Evolutionary conservation across 805 yeast genomes (phyloP), one percentile per base, ranked within the genome.

Genomic region (Metschnikowia shivogae): DNA sequence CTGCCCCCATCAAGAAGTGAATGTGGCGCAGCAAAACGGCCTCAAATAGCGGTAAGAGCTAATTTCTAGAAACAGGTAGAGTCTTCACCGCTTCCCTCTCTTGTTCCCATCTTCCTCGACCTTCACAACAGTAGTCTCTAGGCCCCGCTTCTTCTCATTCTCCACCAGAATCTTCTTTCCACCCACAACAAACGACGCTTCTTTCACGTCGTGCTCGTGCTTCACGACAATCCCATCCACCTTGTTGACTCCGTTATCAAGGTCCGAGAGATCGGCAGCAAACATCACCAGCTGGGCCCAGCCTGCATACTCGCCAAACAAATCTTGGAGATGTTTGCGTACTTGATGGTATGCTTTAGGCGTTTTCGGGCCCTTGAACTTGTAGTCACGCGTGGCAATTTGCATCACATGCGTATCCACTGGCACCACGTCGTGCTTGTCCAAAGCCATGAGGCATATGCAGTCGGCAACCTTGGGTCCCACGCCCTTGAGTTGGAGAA

Each of bases 391-490:
- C 46, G 79, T 77, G 0, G 97, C 96, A 41, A 93, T 86, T 58
- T 90, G 88, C 70, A 83, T 86, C 19, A 93, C 95, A 59, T 93
- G 99, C 0, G 97, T 95, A 62, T 93, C 99, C 1, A 93, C 87
- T 0, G 99, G 99, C 3, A 93, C 97, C 9, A 88, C 78, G 45
- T 84, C 88, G 57, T 86, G 88, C 61, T 86, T 84, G 56, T 86
- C 92, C 48, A 92, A 70, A 2, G 93, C 82, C 97, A 93, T 92
- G 36, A 93, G 70, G 52, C 95, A 83, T 12, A 93, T 93, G 62
- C 99, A 93, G 56, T 93, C 99, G 0, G 99, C 97, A 1, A 93
- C 98, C 65, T 93, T 93, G 0, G 98, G 98, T 0, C 99, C 99
- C 0, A 93, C 97, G 0, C 99, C 99, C 3, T 77, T 72, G 54